A percentile compares a stretch with the other conserved stretches of the same genome.
Conservation (phyloP, 176 grass and related monocot species). For the Elymus sibiricus region DNA sequence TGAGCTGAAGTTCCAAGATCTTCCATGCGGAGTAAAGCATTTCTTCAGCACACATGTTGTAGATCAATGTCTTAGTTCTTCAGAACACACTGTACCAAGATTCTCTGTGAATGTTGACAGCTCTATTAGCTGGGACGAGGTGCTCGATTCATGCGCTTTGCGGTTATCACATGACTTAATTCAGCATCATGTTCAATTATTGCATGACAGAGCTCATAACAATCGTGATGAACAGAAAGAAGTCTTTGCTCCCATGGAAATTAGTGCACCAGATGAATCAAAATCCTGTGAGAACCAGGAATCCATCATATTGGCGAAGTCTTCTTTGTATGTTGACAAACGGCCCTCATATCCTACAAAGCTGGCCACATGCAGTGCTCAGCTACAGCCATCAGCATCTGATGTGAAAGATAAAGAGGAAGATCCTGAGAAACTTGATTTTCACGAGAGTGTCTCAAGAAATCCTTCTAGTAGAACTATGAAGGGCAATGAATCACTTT, state of each 20-base stretch:
- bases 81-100: constrained; percentile 64
- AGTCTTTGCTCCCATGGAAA: constrained; percentile 35
- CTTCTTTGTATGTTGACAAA: constrained; percentile 13
- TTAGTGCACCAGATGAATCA: constrained; percentile 25
- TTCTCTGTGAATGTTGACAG: constrained; percentile 76
- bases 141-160: constrained; percentile 67
- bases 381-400: constrained; percentile 26
- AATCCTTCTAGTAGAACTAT: constrained; percentile 39
- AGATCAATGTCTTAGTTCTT: constrained; percentile 47
- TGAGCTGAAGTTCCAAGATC: constrained; percentile 74
- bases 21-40: constrained; percentile 71
- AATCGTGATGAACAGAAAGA: constrained; percentile 37
- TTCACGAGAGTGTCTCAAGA: constrained; percentile 27
- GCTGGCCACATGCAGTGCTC: constrained; percentile 17
- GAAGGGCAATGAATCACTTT: constrained; percentile 45
- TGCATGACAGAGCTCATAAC: constrained; percentile 58
- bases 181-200: constrained; percentile 73
- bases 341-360: constrained; percentile 27
- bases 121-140: constrained; percentile 52
- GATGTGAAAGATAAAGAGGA: constrained; percentile 27
- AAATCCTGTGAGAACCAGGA: constrained; percentile 24
- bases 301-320: not conserved
- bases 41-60: constrained; percentile 73
- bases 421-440: constrained; percentile 25
- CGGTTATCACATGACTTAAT: constrained; percentile 69